These are phyloP conservation scores for Yamadazyma oceani DNA, from an alignment of 1,139 yeast species.

Conservation along the genomic window DNA sequence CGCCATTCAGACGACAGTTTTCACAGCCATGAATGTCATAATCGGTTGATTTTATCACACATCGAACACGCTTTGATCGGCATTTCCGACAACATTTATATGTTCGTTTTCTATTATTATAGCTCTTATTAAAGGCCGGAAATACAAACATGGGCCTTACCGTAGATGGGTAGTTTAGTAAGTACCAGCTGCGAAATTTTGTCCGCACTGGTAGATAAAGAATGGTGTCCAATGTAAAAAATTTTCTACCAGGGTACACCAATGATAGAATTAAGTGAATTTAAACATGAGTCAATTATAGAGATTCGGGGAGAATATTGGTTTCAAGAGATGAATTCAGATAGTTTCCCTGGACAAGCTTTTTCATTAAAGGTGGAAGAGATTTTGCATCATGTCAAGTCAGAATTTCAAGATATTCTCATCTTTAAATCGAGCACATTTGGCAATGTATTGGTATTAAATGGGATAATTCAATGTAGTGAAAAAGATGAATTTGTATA, in stretches of 20 bases:
- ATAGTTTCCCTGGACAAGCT: conserved; percentile 46
- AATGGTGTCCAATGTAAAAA: too few species aligned
- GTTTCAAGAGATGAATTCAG: conserved; percentile 41
- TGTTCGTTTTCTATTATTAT: conserved; percentile 52
- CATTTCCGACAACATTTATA: conserved; percentile 55
- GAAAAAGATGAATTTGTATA: conserved; percentile 89
- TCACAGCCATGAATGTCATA: conserved; percentile 40
- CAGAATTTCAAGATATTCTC: conserved; percentile 50
- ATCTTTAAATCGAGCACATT: conserved; percentile 72
- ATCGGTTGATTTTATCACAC: conserved; percentile 32
- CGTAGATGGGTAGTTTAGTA: too few species aligned
- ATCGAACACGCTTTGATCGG: conserved; percentile 42
- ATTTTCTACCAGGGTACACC: too few species aligned
- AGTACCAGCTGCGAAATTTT: too few species aligned
- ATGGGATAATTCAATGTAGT: conserved; percentile 85
- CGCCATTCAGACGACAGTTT: conserved; percentile 24
- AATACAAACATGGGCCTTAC: conserved; percentile 48
- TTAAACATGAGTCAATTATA: conserved; percentile 29
- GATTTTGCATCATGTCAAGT: conserved; percentile 37
- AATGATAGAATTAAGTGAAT: conserved; percentile 18
- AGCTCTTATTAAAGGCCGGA: conserved; percentile 58
- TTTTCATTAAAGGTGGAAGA: conserved; percentile 37
- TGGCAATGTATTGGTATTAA: conserved; percentile 83
- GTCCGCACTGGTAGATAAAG: not conserved
- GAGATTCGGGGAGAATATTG: conserved; percentile 31